phyloP scores from a whole-genome alignment of 2,329 filamentous ascomycete species.

The Colletotrichum abscissum region DNA sequence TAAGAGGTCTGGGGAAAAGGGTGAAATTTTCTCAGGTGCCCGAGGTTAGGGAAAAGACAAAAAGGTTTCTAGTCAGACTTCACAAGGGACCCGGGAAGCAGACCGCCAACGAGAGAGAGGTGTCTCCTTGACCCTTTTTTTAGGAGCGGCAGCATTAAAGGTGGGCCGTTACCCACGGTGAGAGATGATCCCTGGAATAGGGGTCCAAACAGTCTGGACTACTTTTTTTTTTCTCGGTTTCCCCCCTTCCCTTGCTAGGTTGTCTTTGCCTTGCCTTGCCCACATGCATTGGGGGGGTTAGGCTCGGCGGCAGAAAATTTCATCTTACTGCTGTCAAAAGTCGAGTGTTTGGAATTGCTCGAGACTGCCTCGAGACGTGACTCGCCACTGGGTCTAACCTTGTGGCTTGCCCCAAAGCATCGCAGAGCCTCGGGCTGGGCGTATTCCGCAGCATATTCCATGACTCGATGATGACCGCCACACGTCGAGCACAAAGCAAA shows the following conservation, averaged over 20 bases:
- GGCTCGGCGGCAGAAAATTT: slow-evolving; percentile 19
- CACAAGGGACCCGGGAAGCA: background rate
- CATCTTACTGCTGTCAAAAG: slow-evolving; percentile 2
- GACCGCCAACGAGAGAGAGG: slow-evolving; percentile 22
- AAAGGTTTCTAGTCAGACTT: background rate
- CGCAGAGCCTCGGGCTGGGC: slow-evolving; percentile 4
- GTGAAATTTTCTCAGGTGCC: slow-evolving; percentile 18
- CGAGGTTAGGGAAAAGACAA: slow-evolving; percentile 15
- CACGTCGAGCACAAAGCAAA: background rate
- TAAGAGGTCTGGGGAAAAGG: background rate
- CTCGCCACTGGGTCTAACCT: slow-evolving; percentile 18
- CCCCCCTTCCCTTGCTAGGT: background rate
- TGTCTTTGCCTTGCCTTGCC: background rate
- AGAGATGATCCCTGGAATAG: slow-evolving; percentile 31
- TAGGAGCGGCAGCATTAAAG: slow-evolving; percentile 9
- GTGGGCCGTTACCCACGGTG: slow-evolving; percentile 9
- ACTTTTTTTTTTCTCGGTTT: background rate
- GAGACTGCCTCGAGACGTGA: slow-evolving; percentile 17
- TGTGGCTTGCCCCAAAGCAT: slow-evolving; percentile 5
- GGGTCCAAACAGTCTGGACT: slow-evolving; percentile 26
- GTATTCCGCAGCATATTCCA: background rate
- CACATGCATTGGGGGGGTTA: slow-evolving; percentile 12
- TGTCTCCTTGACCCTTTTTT: slow-evolving; percentile 26
- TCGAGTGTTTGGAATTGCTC: slow-evolving; percentile 20
- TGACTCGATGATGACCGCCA: slow-evolving; percentile 22